phyloP scores from a whole-genome alignment of 176 grass and related monocot genomes.

The Zizania latifolia region DNA sequence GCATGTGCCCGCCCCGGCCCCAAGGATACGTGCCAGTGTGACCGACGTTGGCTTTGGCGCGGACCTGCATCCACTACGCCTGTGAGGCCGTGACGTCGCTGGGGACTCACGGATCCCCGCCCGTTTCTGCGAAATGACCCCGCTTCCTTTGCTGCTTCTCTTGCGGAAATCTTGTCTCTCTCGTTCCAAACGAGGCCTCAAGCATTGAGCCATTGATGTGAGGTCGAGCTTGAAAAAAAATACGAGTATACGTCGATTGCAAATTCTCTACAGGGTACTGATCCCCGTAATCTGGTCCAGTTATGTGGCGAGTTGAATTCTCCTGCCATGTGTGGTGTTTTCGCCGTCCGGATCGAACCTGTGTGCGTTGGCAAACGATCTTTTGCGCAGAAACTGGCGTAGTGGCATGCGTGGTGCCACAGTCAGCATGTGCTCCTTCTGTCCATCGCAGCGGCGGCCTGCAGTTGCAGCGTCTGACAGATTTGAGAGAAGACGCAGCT shows the following conservation, averaged over 20 bases:
- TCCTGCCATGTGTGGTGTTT: neutral
- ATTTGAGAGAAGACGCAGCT: no score
- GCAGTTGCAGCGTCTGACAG: neutral
- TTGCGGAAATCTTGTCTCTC: no score
- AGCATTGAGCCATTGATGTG: no score
- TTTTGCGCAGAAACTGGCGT: neutral
- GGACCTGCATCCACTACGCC: neutral
- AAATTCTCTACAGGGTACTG: neutral
- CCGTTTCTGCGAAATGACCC: neutral
- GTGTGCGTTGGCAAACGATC: neutral
- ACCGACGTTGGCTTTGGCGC: no score
- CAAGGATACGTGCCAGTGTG: no score
- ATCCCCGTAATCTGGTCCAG: neutral
- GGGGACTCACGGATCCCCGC: slow-evolving; percentile 2
- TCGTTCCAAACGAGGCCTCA: no score
- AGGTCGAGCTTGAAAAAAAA: neutral
- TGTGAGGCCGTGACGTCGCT: neutral
- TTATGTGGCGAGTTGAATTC: no score
- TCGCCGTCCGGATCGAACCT: neutral
- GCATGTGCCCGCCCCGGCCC: no score
- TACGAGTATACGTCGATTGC: no score
- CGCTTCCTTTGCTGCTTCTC: neutral
- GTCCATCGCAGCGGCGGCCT: neutral
- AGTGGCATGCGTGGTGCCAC: neutral
- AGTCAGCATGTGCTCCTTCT: neutral